Evolutionary conservation across 2,329 filamentous ascomycete species (phyloP).

Genomic region (Pseudogymnoascus sp.): DNA sequence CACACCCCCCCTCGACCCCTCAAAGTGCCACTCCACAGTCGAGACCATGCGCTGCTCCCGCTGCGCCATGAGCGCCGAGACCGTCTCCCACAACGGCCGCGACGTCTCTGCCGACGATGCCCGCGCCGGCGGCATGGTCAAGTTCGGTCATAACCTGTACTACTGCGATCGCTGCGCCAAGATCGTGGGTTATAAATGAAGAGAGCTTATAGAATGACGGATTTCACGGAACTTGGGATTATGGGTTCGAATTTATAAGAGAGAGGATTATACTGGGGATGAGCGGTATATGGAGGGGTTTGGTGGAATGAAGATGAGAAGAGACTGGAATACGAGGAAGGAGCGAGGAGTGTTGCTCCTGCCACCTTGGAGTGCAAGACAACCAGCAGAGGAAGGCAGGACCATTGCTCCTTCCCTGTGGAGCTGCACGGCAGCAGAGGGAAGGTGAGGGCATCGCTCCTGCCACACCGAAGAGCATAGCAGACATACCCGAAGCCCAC

Average conservation of each 20-base stretch:
- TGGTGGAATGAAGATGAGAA: neutral
- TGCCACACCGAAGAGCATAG: neutral
- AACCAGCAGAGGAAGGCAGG: neutral
- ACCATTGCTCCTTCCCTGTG: neutral
- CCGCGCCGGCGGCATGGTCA: constrained; percentile 52
- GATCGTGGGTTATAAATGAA: constrained; percentile 56
- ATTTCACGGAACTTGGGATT: neutral
- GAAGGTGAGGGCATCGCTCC: neutral
- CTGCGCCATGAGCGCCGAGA: constrained; percentile 52
- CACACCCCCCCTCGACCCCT: neutral
- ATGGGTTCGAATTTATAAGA: neutral
- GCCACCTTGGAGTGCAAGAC: neutral
- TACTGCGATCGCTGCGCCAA: constrained; percentile 58
- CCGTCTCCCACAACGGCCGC: constrained; percentile 35
- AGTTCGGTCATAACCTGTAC: constrained; percentile 57
- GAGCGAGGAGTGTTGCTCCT: neutral
- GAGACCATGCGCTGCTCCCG: constrained; percentile 56
- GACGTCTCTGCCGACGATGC: constrained; percentile 44
- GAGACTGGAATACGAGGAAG: neutral
- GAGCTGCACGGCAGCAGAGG: neutral
- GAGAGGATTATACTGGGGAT: neutral
- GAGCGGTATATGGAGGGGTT: neutral
- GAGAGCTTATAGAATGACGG: neutral
- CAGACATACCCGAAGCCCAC: neutral
- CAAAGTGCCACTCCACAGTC: constrained; percentile 30